Base-by-base conservation (phyloP, 176 grass and related monocot genomes). In the Oryza glaberrima region DNA sequence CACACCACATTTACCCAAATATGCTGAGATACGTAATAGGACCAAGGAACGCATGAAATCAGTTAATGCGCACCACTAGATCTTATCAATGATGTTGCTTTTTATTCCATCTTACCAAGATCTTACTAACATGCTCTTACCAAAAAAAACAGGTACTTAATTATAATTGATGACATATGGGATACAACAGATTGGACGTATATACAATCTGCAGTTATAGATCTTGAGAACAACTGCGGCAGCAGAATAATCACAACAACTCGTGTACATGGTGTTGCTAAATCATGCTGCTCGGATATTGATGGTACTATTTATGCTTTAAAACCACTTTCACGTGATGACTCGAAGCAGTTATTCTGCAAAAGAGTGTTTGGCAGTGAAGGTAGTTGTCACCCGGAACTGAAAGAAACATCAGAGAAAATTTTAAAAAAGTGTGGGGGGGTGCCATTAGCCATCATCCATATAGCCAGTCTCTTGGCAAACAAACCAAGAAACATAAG, bases 191-290 rank as follows among this genome's bases (percentile, higher is more conserved):
- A 7, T 0, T 86, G 84, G 68, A 65, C 17, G 8, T 16, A 3
- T 11, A 86, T 86, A 0, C 66, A 65, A 0, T 48, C 16, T 73
- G 67, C 58, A 36, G 3, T 86, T 0, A 1, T 28, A 28, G 26
- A 28, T 28, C 28, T 73, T 67, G 69, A 86, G 32, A 80, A 73
- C 3, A 80, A 66, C 5, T 20, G 76, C 2, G 44, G 28, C 10
- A 73, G 76, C 19, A 79, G 68, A 66, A 46, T 86, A 16, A 80
- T 86, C 68, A 73, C 68, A 1, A 86, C 84, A 86, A 73, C 77
- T 49, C 76, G 76, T 2, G 1, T 79, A 2, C 20, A 13, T 73
- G 13, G 0, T 22, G 43, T 80, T 79, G 84, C 68, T 28, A 14
- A 3, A 73, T 54, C 41, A 66, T 86, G 84, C 28, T 73, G 77